Base-by-base conservation (phyloP, 495 filamentous ascomycete species). In the Hypoxylon subgilvum region DNA sequence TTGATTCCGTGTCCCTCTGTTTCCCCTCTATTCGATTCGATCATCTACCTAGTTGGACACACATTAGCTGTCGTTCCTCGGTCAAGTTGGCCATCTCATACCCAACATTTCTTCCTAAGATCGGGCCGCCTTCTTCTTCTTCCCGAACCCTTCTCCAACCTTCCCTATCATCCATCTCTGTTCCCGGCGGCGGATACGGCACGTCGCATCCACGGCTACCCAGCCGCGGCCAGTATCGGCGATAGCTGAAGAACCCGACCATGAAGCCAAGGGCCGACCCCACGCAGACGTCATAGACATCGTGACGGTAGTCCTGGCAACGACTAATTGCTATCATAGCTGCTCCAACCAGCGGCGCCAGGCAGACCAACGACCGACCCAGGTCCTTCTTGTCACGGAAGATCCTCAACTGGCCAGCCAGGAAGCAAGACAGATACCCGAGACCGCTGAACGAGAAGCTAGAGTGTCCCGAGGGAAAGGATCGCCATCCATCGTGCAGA, bases 281-380 rank as follows among this genome's bases (percentile, higher is more conserved):
- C 12, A 77, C 76, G 18, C 84, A 88, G 14, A 99, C 95, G 75
- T 99, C 94, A 42, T 87, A 96, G 3, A 95, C 88, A 69, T 97
- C 95, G 61, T 99, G 94, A 19, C 94, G 75, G 68, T 99, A 99
- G 69, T 99, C 94, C 67, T 96, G 87, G 42, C 90, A 85, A 5
- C 94, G 82, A n/a, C 88, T 93, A 38, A 96, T 90, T 7, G 92
- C 92, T 58, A 97, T 91, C 77, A 97, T 72, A 3, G 86, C 76
- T 4, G 95, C 95, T 19, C 88, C 91, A 1, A 97, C 63, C 1
- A 96, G 65, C 3, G 95, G 95, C 9, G 76, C 71, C 0, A 86
- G 66, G 28, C 84, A 84, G 14, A 91, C n/a, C 21, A 96, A 74
- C 39, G 82, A 82, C 14, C 81, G 82, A 3, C 79, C 75, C 38